A percentile compares a stretch with the other conserved stretches of the same genome.
Evolutionary conservation across 129 eudicot genomes (phyloP).

Genomic region (Arctium minus): DNA sequence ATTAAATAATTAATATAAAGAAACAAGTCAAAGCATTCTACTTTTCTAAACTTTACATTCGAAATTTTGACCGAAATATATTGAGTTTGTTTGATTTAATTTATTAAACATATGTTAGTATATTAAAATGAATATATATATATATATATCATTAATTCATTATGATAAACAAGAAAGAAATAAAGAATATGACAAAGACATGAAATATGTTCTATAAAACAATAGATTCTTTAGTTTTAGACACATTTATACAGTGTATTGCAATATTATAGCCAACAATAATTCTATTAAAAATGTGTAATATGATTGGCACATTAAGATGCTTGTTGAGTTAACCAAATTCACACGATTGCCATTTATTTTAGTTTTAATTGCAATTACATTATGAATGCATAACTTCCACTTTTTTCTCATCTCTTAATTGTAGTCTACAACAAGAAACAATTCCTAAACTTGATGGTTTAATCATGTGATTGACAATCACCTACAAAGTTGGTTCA

Average conservation of each 20-base stretch:
- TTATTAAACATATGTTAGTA: no score
- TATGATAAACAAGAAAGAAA: neutral
- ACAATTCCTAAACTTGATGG: slow-evolving; percentile 16
- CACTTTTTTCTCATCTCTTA: neutral
- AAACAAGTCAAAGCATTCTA: neutral
- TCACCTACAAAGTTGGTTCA: slow-evolving; percentile 15
- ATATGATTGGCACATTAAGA: neutral
- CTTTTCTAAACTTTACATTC: neutral
- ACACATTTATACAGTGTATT: neutral
- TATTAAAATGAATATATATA: no score
- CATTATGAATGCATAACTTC: neutral
- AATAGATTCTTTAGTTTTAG: neutral
- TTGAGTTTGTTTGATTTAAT: neutral
- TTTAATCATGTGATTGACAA: slow-evolving; percentile 19
- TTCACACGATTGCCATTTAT: neutral
- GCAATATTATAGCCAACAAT: neutral
- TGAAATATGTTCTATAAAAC: neutral
- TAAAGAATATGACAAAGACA: neutral
- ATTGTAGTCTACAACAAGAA: slow-evolving; percentile 24
- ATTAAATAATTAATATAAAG: neutral
- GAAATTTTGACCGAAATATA: neutral
- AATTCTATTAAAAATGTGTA: neutral
- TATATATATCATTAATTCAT: neutral
- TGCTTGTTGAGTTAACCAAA: slow-evolving; percentile 10
- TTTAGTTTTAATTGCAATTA: neutral